Base-by-base conservation (phyloP, 257 asterid genomes). In the Nicotiana noctiflora region DNA sequence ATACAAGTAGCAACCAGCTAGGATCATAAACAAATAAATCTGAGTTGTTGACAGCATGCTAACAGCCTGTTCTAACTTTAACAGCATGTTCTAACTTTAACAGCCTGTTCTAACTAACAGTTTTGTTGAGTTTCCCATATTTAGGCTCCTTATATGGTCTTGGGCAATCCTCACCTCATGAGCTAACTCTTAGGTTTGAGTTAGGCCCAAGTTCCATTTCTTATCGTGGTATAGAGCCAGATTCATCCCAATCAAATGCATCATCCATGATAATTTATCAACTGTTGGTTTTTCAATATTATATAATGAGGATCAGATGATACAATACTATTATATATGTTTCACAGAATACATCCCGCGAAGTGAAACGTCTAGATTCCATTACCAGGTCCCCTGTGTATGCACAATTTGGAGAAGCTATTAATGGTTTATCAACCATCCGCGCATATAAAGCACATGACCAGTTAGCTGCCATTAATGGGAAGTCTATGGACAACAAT, bases 361-460 rank as follows among this genome's bases (percentile, higher is more conserved):
- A 92, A 90, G 96, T 91, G 64, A 92, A 91, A 79, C 96, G 97
- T 23, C 87, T 92, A 57, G 94, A 92, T 83, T 89, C 97, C 70
- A 90, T 92, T 84, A 90, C 97, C 23, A 88, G 94, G 68, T 92
- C 97, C 74, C 97, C 97, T 2, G 93, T 92, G 53, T 92, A 92
- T 83, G 97, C 97, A 21, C 96, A 92, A 85, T 92, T 92, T 78
- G 96, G 96, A 77, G 97, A 92, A 89, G 96, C 97, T 19, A 63
- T 92, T 56, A 90, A 90, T 64, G 97, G 97, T 52, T 66, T 92
- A 55, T 90, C 97, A 8, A 84, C 96, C 51, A 92, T 92, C 74
- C 94, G 96, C 76, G 97, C 97, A n/a, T 91, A 90, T 79, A 91
- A 92, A 81, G 96, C 96, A 21, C 91, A 92, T 18, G 96, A 91